A percentile compares a stretch with the other conserved stretches of the same genome.
Conservation (phyloP, 495 filamentous ascomycete species). For the Aspergillus saccharolyticus region DNA sequence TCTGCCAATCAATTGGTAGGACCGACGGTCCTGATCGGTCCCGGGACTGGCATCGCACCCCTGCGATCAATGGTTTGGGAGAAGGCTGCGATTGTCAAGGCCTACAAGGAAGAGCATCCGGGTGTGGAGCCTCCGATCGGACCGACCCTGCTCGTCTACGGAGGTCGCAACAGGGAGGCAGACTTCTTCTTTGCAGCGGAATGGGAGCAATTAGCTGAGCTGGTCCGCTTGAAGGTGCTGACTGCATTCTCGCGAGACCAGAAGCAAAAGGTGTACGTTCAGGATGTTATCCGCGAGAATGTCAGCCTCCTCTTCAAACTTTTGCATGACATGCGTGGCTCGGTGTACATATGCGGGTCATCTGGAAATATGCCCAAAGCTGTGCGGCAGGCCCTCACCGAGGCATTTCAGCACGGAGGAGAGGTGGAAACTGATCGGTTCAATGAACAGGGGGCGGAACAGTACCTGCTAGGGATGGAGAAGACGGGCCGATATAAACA, state of each 20-base stretch:
- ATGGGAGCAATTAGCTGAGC: constrained; percentile 49
- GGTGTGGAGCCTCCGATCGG: constrained; percentile 26
- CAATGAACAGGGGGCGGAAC: constrained; percentile 49
- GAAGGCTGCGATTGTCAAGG: constrained; percentile 38
- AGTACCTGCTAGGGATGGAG: constrained; percentile 57
- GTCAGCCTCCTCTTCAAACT: constrained; percentile 52
- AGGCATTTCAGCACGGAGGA: constrained; percentile 50
- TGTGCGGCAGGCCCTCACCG: constrained; percentile 75
- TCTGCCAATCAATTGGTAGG: constrained; percentile 37
- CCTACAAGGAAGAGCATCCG: constrained; percentile 32
- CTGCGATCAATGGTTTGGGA: constrained; percentile 77
- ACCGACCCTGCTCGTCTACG: constrained; percentile 62
- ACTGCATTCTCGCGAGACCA: constrained; percentile 84
- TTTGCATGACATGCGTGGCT: constrained; percentile 48
- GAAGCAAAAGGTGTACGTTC: constrained; percentile 78
- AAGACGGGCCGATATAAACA: constrained; percentile 67
- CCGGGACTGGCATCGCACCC: constrained; percentile 89
- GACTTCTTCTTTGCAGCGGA: constrained; percentile 82
- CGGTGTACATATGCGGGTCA: constrained; percentile 78
- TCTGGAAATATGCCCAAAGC: constrained; percentile 82
- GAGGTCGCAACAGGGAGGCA: constrained; percentile 62
- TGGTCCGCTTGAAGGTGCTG: constrained; percentile 49
- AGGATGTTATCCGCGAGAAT: constrained; percentile 69
- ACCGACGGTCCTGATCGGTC: constrained; percentile 75
- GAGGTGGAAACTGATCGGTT: constrained; percentile 21